phyloP scores from a whole-genome alignment of 768 basidiomycete genomes.

The Russula abietina region DNA sequence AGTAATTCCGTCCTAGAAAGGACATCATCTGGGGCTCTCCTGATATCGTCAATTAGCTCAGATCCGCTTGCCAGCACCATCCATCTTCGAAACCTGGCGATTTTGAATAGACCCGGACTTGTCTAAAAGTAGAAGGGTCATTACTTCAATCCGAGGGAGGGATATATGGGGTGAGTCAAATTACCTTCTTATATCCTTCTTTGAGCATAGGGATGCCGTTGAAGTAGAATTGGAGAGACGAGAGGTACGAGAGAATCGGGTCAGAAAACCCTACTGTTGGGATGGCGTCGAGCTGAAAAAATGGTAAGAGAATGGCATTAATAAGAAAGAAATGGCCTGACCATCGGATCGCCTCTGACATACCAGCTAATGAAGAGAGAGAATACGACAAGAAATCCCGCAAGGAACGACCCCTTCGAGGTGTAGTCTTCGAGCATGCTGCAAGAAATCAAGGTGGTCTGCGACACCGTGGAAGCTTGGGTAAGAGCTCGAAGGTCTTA shows the following conservation, averaged over 20 bases:
- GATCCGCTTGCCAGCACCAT: background rate
- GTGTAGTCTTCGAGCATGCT: background rate
- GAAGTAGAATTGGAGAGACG: background rate
- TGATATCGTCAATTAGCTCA: background rate
- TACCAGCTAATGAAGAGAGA: background rate
- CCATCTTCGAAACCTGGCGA: background rate
- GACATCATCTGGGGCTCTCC: background rate
- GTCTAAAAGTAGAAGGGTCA: background rate
- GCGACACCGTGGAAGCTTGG: too few species aligned
- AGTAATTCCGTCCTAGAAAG: background rate
- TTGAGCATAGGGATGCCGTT: background rate
- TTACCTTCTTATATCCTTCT: constrained; percentile 6
- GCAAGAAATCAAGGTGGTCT: too few species aligned
- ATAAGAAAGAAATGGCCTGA: background rate
- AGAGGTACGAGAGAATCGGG: constrained; percentile 29
- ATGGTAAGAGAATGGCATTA: background rate
- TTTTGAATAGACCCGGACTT: background rate
- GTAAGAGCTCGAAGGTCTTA: too few species aligned
- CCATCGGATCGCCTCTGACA: background rate
- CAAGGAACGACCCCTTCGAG: background rate
- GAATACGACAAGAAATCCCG: background rate
- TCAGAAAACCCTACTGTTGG: constrained; percentile 4
- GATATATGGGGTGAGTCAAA: background rate
- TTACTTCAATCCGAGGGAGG: background rate
- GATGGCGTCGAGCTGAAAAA: background rate